Evolutionary conservation across 768 basidiomycete genomes (phyloP), one percentile per base, ranked within the genome.

Genomic region (Mrakia blollopis): DNA sequence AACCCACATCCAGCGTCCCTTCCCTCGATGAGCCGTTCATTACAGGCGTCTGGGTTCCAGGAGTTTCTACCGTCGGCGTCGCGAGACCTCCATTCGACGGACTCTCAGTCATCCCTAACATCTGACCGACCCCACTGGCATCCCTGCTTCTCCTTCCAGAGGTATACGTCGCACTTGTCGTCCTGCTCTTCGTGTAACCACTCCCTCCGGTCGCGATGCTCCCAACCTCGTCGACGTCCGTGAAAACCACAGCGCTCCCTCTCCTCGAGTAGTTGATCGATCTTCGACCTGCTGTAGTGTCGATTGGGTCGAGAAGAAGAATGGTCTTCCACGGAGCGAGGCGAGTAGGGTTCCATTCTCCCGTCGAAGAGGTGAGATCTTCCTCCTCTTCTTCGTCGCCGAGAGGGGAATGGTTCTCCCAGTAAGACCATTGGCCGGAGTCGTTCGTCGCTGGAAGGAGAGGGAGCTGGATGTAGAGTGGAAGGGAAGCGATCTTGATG

Each of bases 271-370:
- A 57, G 23, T 57, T 25, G 25, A 28, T 25, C 1, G 62, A 21
- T 35, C 62, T 63, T 9, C 30, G 30, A 32, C 7, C 28, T 10
- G 28, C 62, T 10, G 23, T 25, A 16, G 18, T 18, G 10, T 69
- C 39, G 37, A 81, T 78, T 28, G 88, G 85, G 72, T 93, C 91
- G 23, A 96, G 81, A 23, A 94, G 87, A 9, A 98, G 84, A 23
- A 98, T 82, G 30, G 92, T 91, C 81, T 97, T 97, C 96, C 96
- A 98, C 8, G 96, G 95, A 23, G 89, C 86, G 32, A 98, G 44
- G 14, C 74, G 44, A 21, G 72, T 73, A 39, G 72, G 41, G 60
- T 41, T 73, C 28, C 41, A 39, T 7, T 73, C 72, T 14, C 60
- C 57, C 25, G 37, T 73, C 39, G 61, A 61, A 39, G 62, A 30